These are phyloP conservation scores for Ustilago bromivora DNA, from an alignment of 1,284 basidiomycete species.

Conservation along the genomic window DNA sequence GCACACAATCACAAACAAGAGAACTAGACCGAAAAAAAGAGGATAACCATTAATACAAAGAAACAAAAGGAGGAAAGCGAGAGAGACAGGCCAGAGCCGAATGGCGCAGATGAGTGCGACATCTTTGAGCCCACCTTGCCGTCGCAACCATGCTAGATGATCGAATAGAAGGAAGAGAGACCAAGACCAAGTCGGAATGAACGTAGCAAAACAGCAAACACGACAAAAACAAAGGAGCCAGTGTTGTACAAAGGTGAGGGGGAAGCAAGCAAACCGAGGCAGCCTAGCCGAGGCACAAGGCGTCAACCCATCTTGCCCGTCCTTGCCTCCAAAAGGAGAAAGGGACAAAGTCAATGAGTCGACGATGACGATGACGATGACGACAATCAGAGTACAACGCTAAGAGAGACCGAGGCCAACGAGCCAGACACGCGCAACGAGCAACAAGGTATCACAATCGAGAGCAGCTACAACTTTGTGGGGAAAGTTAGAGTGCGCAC, in stretches of 20 bases:
- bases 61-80: constrained; percentile 34
- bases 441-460: constrained; percentile 39
- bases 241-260: constrained; percentile 45
- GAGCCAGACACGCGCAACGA: constrained; percentile 21
- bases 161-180: not conserved
- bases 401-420: constrained; percentile 10
- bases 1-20: not conserved
- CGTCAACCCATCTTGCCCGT: constrained; percentile 3
- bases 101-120: constrained; percentile 10
- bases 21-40: constrained; percentile 31
- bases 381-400: constrained; percentile 34
- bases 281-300: constrained; percentile 25
- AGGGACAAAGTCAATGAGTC: constrained; percentile 3
- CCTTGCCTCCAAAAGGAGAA: not conserved
- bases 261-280: constrained; percentile 13
- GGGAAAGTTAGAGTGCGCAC: constrained; percentile 6
- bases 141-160: not conserved
- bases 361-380: constrained; percentile 16
- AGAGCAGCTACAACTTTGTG: constrained; percentile 22
- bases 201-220: constrained; percentile 30
- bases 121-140: not conserved
- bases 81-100: constrained; percentile 22
- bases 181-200: constrained; percentile 5
- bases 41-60: constrained; percentile 55
- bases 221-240: constrained; percentile 39